Evolutionary conservation across 192 early-diverging fungal genomes (phyloP).

Genomic region (Allomyces macrogynus): DNA sequence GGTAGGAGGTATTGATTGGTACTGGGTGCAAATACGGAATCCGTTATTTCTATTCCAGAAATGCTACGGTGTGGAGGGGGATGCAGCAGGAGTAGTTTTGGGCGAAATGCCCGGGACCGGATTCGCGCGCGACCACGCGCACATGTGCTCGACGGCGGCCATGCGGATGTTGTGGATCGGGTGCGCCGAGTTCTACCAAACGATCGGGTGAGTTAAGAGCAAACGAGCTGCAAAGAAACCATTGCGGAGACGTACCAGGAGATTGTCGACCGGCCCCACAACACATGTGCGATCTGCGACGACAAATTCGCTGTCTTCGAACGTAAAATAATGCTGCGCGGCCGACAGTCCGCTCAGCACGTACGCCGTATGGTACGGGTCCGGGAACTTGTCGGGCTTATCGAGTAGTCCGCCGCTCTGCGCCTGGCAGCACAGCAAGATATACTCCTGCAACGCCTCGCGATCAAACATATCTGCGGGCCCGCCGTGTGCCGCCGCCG

Average conservation of each 20-base stretch:
- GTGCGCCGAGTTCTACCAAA: conserved; percentile 35
- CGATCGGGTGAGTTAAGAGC: conserved; percentile 1
- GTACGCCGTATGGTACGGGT: conserved; percentile 93
- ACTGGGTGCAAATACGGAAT: no score
- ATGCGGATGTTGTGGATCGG: conserved; percentile 49
- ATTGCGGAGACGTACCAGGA: conserved; percentile 26
- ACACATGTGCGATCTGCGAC: conserved; percentile 13
- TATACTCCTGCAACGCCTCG: conserved; percentile 71
- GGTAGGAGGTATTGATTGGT: no score
- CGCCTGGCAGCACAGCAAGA: conserved; percentile 68
- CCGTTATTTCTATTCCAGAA: no score
- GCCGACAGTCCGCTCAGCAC: conserved; percentile 65
- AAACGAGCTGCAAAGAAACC: no score
- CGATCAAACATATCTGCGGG: conserved; percentile 17
- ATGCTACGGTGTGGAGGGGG: no score
- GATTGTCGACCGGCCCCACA: conserved; percentile 26
- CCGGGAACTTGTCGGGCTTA: conserved; percentile 76
- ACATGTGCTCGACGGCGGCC: neutral
- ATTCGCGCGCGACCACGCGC: no score
- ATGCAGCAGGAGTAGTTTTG: no score
- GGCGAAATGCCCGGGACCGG: no score
- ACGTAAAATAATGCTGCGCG: conserved; percentile 39
- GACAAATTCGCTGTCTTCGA: conserved; percentile 19
- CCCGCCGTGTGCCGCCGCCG: no score
- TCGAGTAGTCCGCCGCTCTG: conserved; percentile 64